These are phyloP conservation scores for Erythrobasidium hasegawianum DNA, from an alignment of 1,284 basidiomycete genomes.

Conservation along the genomic window DNA sequence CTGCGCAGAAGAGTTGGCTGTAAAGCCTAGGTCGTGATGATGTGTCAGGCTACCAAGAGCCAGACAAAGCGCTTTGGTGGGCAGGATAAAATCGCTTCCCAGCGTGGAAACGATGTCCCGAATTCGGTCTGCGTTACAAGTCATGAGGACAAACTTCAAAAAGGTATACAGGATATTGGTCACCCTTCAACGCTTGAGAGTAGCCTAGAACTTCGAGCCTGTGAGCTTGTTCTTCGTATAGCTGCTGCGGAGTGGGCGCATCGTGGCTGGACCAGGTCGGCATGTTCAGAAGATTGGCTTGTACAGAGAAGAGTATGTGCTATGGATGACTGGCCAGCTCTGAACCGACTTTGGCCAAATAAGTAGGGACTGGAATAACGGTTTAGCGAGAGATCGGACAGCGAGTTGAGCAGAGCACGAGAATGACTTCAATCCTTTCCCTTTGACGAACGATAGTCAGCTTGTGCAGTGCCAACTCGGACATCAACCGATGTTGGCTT, in stretches of 20 bases:
- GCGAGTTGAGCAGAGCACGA: too few species aligned
- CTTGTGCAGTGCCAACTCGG: too few species aligned
- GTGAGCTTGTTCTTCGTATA: not conserved
- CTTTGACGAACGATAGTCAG: too few species aligned
- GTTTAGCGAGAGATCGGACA: too few species aligned
- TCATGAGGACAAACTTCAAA: too few species aligned
- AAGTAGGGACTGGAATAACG: too few species aligned
- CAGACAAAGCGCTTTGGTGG: conserved; percentile 12
- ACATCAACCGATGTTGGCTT: too few species aligned
- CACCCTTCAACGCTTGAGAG: not conserved
- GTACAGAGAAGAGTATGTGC: not conserved
- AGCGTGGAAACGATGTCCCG: not conserved
- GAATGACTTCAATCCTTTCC: too few species aligned
- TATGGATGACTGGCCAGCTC: not conserved
- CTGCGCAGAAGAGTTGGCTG: conserved; percentile 3
- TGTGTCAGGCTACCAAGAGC: conserved; percentile 4
- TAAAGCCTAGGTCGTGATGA: not conserved
- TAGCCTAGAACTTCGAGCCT: not conserved
- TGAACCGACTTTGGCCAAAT: too few species aligned
- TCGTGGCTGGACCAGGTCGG: conserved; percentile 1
- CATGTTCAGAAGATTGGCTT: not conserved
- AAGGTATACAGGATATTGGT: too few species aligned
- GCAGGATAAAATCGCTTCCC: not conserved
- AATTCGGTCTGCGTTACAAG: too few species aligned
- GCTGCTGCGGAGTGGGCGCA: not conserved